Percentiles rank a stretch among this genome's conserved stretches.
phyloP scores from a whole-genome alignment of 768 basidiomycete species.

The Mycena amicta region DNA sequence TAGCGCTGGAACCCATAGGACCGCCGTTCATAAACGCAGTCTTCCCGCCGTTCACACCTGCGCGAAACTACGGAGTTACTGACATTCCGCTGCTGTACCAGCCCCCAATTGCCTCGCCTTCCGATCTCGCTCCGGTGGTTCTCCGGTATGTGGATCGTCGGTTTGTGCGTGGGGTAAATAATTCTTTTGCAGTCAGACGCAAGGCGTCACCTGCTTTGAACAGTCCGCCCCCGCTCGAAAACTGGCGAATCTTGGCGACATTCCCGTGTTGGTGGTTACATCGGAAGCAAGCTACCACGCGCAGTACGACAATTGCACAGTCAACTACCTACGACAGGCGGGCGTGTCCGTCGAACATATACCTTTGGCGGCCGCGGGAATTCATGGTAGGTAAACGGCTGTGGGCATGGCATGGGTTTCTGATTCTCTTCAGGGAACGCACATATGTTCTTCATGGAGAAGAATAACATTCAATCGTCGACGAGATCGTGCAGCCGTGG shows the following conservation, averaged over 20 bases:
- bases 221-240: slow-evolving; percentile 35
- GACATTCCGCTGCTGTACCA: slow-evolving; percentile 37
- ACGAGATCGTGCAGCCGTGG: slow-evolving; percentile 36
- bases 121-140: slow-evolving; percentile 29
- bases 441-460: slow-evolving; percentile 46
- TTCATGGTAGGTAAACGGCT: slow-evolving; percentile 19
- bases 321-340: slow-evolving; percentile 34
- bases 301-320: slow-evolving; percentile 38
- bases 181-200: slow-evolving; percentile 13
- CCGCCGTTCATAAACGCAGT: slow-evolving; percentile 37
- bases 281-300: slow-evolving; percentile 40
- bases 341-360: slow-evolving; percentile 38
- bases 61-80: slow-evolving; percentile 37
- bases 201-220: slow-evolving; percentile 29
- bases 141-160: too few relatives aligned
- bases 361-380: slow-evolving; percentile 31
- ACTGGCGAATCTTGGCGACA: slow-evolving; percentile 32
- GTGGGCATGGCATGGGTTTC: not conserved
- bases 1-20: slow-evolving; percentile 40
- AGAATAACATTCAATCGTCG: slow-evolving; percentile 36
- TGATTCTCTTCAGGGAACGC: slow-evolving; percentile 31
- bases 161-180: too few relatives aligned
- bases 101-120: slow-evolving; percentile 33
- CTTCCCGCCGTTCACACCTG: slow-evolving; percentile 30
- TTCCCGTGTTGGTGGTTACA: slow-evolving; percentile 41